Evolutionary conservation across 768 basidiomycete genomes (phyloP).

Genomic region (Lanmaoa pseudosensibilis): DNA sequence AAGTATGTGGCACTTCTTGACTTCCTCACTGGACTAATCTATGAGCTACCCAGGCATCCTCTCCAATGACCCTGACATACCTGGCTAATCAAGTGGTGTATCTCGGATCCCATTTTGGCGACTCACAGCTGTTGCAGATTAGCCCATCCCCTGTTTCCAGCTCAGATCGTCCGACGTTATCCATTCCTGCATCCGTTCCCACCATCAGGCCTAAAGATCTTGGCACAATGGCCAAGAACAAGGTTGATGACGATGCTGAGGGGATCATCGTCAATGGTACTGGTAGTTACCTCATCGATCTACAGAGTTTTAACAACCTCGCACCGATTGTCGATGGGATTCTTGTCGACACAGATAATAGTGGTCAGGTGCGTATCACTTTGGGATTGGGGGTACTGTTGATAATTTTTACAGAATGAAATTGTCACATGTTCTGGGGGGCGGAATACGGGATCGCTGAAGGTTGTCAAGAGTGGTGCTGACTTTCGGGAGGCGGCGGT

Average conservation of each 20-base stretch:
- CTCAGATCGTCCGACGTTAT: conserved; percentile 45
- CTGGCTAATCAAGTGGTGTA: conserved; percentile 70
- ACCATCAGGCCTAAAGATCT: conserved; percentile 41
- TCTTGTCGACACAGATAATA: conserved; percentile 70
- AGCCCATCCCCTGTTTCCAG: conserved; percentile 43
- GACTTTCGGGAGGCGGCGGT: conserved; percentile 67
- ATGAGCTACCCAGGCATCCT: conserved; percentile 52
- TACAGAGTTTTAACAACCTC: conserved; percentile 72
- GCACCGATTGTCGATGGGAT: conserved; percentile 82
- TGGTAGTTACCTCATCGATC: conserved; percentile 58
- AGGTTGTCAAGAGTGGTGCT: conserved; percentile 78
- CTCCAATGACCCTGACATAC: conserved; percentile 70
- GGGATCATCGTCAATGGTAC: conserved; percentile 52
- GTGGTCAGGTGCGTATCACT: conserved; percentile 55
- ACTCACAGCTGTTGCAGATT: conserved; percentile 75
- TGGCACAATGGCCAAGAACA: conserved; percentile 40
- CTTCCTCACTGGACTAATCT: conserved; percentile 9
- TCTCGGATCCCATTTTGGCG: conserved; percentile 78
- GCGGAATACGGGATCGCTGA: conserved; percentile 71
- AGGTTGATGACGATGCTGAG: conserved; percentile 24
- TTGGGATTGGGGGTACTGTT: not conserved
- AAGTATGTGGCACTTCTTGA: conserved; percentile 43
- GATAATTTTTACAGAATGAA: conserved; percentile 49
- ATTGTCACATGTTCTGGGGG: conserved; percentile 87
- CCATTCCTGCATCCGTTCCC: conserved; percentile 49